Conservation (phyloP, 2,329 filamentous ascomycete species). For the Pseudocercospora eumusae region DNA sequence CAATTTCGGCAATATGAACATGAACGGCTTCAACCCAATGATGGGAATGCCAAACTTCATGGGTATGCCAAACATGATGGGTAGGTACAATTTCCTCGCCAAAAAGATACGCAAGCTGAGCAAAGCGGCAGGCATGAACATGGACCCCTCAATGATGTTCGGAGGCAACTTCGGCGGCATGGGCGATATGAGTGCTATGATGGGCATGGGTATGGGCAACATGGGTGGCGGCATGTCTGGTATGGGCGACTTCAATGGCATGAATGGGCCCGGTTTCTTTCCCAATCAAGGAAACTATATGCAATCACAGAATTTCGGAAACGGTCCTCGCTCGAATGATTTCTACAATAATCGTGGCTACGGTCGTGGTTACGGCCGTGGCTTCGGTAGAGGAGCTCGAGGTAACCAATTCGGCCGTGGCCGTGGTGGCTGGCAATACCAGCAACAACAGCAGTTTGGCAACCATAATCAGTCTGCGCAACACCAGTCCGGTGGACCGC, state of each 20-base stretch:
- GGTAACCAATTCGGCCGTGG: constrained; percentile 30
- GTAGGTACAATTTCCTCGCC: constrained; percentile 57
- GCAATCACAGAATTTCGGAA: constrained; percentile 44
- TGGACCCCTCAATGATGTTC: constrained; percentile 83
- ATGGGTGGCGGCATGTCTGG: constrained; percentile 63
- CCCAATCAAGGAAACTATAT: constrained; percentile 55
- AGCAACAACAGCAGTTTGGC: constrained; percentile 32
- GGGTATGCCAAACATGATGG: constrained; percentile 72
- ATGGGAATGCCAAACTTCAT: constrained; percentile 54
- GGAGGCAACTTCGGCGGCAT: constrained; percentile 65
- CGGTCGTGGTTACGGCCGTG: constrained; percentile 56
- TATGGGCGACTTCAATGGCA: constrained; percentile 56
- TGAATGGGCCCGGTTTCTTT: constrained; percentile 68
- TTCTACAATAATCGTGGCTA: constrained; percentile 67
- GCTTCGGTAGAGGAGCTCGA: constrained; percentile 41
- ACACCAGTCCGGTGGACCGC: constrained; percentile 24
- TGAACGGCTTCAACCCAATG: constrained; percentile 68
- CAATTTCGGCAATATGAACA: constrained; percentile 34
- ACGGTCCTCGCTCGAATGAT: constrained; percentile 47
- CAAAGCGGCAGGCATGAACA: constrained; percentile 63
- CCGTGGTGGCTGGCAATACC: constrained; percentile 36
- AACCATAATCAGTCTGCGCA: constrained; percentile 25
- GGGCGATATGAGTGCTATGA: constrained; percentile 65
- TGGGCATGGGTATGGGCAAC: constrained; percentile 63
- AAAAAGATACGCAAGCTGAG: constrained; percentile 34